These are phyloP conservation scores for Diutina catenulata DNA, from an alignment of 1,139 yeast species.

Conservation along the genomic window DNA sequence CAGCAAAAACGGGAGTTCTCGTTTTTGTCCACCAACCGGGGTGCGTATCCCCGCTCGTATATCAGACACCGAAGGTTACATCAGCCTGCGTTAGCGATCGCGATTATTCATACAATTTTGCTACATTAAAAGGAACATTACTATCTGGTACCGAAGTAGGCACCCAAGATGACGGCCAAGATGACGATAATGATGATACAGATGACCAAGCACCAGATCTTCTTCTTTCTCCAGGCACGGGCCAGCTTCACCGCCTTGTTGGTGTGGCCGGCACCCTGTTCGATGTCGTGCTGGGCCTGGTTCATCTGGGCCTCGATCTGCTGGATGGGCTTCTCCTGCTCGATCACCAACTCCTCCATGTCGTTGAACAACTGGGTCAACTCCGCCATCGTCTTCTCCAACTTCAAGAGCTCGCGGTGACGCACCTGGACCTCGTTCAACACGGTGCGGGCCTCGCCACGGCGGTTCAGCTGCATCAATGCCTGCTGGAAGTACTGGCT, in stretches of 20 bases:
- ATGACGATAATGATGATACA: constrained; percentile 46
- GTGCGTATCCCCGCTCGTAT: too few species aligned
- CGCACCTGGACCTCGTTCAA: constrained; percentile 92
- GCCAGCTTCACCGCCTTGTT: constrained; percentile 85
- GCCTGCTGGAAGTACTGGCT: constrained; percentile 95
- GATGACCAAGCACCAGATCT: constrained; percentile 75
- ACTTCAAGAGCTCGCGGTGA: constrained; percentile 89
- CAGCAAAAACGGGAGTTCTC: too few species aligned
- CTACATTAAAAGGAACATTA: background rate
- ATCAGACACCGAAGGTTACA: too few species aligned
- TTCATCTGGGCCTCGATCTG: constrained; percentile 74
- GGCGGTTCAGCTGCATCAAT: constrained; percentile 77
- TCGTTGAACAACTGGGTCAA: constrained; percentile 89
- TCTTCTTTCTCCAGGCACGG: constrained; percentile 83
- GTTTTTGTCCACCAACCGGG: too few species aligned
- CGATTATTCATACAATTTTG: too few species aligned
- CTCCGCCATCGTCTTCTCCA: constrained; percentile 94
- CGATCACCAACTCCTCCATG: constrained; percentile 93
- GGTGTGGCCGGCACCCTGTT: constrained; percentile 91
- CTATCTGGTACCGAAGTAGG: constrained; percentile 24
- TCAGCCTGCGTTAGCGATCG: too few species aligned
- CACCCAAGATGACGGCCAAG: constrained; percentile 56
- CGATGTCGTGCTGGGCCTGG: constrained; percentile 81
- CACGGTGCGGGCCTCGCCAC: constrained; percentile 95
- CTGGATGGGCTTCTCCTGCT: constrained; percentile 84